phyloP scores from a whole-genome alignment of 1,284 basidiomycete species.

The Ustilago bromivora region DNA sequence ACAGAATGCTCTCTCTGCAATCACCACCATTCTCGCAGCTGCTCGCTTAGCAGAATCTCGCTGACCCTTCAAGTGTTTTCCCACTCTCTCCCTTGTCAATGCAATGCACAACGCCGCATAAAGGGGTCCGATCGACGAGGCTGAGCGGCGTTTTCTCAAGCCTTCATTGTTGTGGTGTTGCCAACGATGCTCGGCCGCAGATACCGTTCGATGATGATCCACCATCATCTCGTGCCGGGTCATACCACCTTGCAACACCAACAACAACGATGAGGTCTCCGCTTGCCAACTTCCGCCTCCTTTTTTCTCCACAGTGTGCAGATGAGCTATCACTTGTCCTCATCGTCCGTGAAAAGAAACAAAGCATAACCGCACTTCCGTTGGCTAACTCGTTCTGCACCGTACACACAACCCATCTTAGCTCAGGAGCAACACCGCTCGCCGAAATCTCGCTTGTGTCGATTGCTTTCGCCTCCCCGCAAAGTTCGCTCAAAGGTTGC shows the following conservation, averaged over 20 bases:
- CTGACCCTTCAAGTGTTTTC: too few relatives aligned
- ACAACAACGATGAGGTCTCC: constrained; percentile 3
- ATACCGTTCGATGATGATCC: constrained; percentile 11
- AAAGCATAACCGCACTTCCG: neutral
- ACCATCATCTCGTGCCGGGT: constrained; percentile 15
- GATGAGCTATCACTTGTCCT: constrained; percentile 2
- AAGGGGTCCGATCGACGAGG: neutral
- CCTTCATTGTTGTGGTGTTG: neutral
- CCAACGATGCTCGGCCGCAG: neutral
- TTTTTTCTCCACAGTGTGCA: neutral
- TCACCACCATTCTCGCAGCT: too few relatives aligned
- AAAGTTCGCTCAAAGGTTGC: neutral
- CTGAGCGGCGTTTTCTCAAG: neutral
- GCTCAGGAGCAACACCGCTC: neutral
- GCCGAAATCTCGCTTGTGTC: constrained; percentile 4
- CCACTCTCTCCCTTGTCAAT: neutral
- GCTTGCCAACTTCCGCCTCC: constrained; percentile 5
- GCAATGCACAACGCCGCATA: neutral
- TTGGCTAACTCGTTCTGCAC: neutral
- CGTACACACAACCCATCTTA: neutral
- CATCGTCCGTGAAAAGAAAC: neutral
- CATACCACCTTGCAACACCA: constrained; percentile 15
- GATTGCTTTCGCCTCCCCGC: neutral
- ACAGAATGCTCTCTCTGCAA: too few relatives aligned
- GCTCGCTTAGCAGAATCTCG: too few relatives aligned